Evolutionary conservation across 148 eudicot genomes (phyloP).

Genomic region (Agrostemma githago): DNA sequence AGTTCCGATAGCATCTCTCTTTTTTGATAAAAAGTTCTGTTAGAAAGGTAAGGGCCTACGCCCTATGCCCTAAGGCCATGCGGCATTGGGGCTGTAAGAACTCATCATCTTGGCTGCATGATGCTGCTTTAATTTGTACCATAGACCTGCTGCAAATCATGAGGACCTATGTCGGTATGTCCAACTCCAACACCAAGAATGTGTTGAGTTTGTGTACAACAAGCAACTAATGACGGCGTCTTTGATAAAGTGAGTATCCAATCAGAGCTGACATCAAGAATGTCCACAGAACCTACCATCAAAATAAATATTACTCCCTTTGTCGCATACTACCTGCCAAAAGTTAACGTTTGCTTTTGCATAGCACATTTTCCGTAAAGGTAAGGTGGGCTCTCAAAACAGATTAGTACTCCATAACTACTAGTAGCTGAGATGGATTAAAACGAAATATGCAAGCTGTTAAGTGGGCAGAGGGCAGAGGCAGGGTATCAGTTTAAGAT

Average conservation of each 20-base stretch:
- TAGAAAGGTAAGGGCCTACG: slow-evolving; percentile 3
- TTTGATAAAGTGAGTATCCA: slow-evolving; percentile 93
- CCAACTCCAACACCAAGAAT: no score
- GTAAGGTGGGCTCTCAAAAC: no score
- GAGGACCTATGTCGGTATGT: not conserved
- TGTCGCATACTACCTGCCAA: no score
- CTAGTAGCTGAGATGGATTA: no score
- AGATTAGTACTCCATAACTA: no score
- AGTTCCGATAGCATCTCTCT: not conserved
- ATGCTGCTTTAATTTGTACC: not conserved
- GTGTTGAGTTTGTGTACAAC: not conserved
- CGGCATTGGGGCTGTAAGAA: not conserved
- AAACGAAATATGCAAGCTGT: no score
- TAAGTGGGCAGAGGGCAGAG: no score
- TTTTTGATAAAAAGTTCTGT: not conserved
- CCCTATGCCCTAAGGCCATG: not conserved
- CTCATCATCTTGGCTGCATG: not conserved
- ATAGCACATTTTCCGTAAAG: no score
- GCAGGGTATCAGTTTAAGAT: not conserved
- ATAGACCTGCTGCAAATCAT: not conserved
- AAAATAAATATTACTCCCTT: not conserved
- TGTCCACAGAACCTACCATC: slow-evolving; percentile 83
- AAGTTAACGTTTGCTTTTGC: no score
- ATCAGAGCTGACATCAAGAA: slow-evolving; percentile 92
- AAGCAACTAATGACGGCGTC: slow-evolving; percentile 42